Percentiles rank a stretch among this genome's conserved stretches.
phyloP scores from a whole-genome alignment of 1,284 basidiomycete genomes.

The Farysia itapuensis region DNA sequence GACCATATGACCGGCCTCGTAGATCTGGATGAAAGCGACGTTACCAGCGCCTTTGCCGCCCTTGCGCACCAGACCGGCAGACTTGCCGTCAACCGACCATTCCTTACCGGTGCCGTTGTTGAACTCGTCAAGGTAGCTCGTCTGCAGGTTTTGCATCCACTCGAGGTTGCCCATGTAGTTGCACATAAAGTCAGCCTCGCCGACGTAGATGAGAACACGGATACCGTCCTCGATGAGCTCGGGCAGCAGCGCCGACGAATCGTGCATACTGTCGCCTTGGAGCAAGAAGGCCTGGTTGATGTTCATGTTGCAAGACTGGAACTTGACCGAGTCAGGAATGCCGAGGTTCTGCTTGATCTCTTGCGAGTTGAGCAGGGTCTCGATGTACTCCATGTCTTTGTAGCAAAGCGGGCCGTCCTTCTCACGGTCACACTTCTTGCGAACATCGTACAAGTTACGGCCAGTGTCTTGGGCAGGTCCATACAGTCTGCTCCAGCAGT shows the following conservation, averaged over 20 bases:
- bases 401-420: conserved; percentile 67
- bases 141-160: conserved; percentile 51
- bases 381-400: conserved; percentile 67
- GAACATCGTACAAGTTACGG: conserved; percentile 74
- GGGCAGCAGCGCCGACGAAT: conserved; percentile 73
- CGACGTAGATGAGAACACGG: conserved; percentile 78
- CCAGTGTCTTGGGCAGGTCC: conserved; percentile 64
- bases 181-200: conserved; percentile 75
- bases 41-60: conserved; percentile 53
- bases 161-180: conserved; percentile 54
- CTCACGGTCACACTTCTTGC: conserved; percentile 71
- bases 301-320: conserved; percentile 64
- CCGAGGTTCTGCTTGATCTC: conserved; percentile 75
- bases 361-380: conserved; percentile 60
- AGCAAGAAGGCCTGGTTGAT: conserved; percentile 72
- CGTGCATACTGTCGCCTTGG: conserved; percentile 77
- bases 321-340: conserved; percentile 67
- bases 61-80: conserved; percentile 40
- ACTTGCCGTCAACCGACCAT: conserved; percentile 42
- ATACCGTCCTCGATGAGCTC: conserved; percentile 75
- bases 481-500: conserved; percentile 63
- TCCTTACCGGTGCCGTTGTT: conserved; percentile 37
- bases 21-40: conserved; percentile 41
- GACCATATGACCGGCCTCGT: conserved; percentile 56
- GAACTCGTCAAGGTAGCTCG: conserved; percentile 45